Conservation (phyloP, 2,329 filamentous ascomycete species). For the Pseudocercospora fuligena region DNA sequence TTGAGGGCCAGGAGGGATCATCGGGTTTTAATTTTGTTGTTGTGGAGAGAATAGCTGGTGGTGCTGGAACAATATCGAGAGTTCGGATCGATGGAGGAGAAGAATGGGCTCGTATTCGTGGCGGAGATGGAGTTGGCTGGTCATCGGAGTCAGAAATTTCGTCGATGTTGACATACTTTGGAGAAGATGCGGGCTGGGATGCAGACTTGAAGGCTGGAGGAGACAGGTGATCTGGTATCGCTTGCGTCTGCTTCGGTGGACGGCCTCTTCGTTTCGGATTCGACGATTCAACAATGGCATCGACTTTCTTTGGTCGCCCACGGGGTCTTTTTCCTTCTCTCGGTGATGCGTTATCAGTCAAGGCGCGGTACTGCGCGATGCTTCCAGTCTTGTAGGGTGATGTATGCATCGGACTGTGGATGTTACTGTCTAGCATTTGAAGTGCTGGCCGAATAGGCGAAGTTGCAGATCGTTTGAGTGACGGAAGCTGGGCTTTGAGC, state of each 20-base stretch:
- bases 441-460: conserved; percentile 30
- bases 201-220: conserved; percentile 12
- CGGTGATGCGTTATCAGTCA: background rate
- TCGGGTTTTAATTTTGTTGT: conserved; percentile 30
- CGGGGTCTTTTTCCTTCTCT: conserved; percentile 22
- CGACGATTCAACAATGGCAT: background rate
- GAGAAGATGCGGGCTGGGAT: conserved; percentile 26
- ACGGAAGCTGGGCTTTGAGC: background rate
- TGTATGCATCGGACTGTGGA: conserved; percentile 12
- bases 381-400: conserved; percentile 19
- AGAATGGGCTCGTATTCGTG: conserved; percentile 35
- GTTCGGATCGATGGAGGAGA: conserved; percentile 30
- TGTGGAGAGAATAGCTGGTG: conserved; percentile 5
- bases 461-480: conserved; percentile 20
- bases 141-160: conserved; percentile 41
- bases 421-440: conserved; percentile 35
- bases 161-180: conserved; percentile 37
- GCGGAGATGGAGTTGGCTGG: conserved; percentile 38
- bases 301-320: conserved; percentile 34
- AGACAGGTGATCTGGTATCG: background rate
- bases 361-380: conserved; percentile 11
- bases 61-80: conserved; percentile 29
- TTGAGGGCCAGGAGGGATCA: conserved; percentile 38
- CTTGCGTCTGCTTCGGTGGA: conserved; percentile 21
- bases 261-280: conserved; percentile 24